phyloP scores from a whole-genome alignment of 2,329 filamentous ascomycete genomes.

The Chaetothyriales sp. region DNA sequence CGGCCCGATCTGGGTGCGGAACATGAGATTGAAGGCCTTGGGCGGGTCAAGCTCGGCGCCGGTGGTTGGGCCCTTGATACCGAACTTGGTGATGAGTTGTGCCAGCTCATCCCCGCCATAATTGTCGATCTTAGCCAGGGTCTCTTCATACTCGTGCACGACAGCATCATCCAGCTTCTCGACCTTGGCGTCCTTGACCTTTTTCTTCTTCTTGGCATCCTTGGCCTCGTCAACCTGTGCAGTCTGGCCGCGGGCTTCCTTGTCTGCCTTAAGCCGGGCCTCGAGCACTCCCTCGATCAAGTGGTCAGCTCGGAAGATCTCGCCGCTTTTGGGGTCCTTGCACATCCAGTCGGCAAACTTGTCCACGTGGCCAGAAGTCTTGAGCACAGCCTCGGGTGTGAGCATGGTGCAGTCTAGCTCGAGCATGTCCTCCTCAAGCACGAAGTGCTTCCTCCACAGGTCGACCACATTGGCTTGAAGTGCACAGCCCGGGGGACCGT shows the following conservation, averaged over 20 bases:
- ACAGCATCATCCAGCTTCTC: slow-evolving; percentile 77
- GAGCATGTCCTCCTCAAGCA: slow-evolving; percentile 86
- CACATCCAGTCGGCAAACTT: slow-evolving; percentile 99
- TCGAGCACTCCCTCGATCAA: slow-evolving; percentile 91
- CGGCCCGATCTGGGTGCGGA: slow-evolving; percentile 85
- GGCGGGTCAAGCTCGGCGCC: slow-evolving; percentile 63
- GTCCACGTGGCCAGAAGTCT: slow-evolving; percentile 92
- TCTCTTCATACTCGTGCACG: slow-evolving; percentile 78
- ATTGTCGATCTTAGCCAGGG: slow-evolving; percentile 89
- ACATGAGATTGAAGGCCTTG: slow-evolving; percentile 96
- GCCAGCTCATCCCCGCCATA: slow-evolving; percentile 78
- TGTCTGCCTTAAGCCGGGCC: slow-evolving; percentile 71
- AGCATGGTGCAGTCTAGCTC: slow-evolving; percentile 89
- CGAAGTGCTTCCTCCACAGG: slow-evolving; percentile 82
- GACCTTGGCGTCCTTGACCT: slow-evolving; percentile 56
- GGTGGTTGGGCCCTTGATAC: slow-evolving; percentile 76
- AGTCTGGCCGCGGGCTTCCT: slow-evolving; percentile 75
- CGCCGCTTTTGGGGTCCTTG: slow-evolving; percentile 94
- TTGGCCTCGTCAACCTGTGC: slow-evolving; percentile 52
- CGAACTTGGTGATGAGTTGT: slow-evolving; percentile 74
- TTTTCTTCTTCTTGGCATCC: slow-evolving; percentile 83
- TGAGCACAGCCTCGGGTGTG: slow-evolving; percentile 83
- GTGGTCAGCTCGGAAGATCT: slow-evolving; percentile 92
- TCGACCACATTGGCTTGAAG: slow-evolving; percentile 80
- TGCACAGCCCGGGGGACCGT: slow-evolving; percentile 74